phyloP scores from a whole-genome alignment of 768 basidiomycete genomes.

The Arthromyces matolae region DNA sequence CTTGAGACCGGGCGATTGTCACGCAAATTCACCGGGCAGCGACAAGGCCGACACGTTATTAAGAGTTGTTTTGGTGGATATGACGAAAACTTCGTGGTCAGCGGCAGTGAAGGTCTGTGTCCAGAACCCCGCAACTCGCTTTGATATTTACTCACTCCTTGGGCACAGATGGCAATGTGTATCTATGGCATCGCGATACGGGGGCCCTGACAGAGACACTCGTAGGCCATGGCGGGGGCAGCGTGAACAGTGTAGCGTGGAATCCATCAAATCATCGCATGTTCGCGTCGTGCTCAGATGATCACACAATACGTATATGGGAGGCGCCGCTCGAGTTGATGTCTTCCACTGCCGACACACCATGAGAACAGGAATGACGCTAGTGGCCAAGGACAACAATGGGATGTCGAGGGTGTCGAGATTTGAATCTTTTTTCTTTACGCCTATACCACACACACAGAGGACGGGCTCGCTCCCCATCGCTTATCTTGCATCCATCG shows the following conservation, averaged over 20 bases:
- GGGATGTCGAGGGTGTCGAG: slow-evolving; percentile 31
- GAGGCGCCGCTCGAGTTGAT: slow-evolving; percentile 44
- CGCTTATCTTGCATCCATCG: no score
- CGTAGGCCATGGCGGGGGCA: slow-evolving; percentile 80
- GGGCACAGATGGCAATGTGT: slow-evolving; percentile 83
- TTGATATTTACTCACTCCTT: no score
- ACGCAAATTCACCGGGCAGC: slow-evolving; percentile 83
- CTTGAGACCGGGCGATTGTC: slow-evolving; percentile 64
- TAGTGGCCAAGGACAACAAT: slow-evolving; percentile 60
- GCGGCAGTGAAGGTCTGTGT: slow-evolving; percentile 88
- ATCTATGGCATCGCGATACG: slow-evolving; percentile 92
- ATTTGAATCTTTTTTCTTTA: slow-evolving; percentile 9
- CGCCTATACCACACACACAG: background rate
- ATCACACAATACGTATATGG: slow-evolving; percentile 89
- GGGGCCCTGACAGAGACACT: slow-evolving; percentile 84
- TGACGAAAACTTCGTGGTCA: slow-evolving; percentile 84
- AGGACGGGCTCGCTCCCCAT: no score
- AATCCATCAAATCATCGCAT: slow-evolving; percentile 84
- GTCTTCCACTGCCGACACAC: slow-evolving; percentile 18
- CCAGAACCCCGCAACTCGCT: no score
- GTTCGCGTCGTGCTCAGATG: slow-evolving; percentile 97
- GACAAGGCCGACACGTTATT: slow-evolving; percentile 80
- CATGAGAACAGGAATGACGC: slow-evolving; percentile 55
- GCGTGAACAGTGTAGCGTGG: slow-evolving; percentile 96
- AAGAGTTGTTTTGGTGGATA: slow-evolving; percentile 92